A percentile compares a stretch with the other conserved stretches of the same genome.
Conservation (phyloP, 257 asterid species). For the Solanum chaucha region DNA sequence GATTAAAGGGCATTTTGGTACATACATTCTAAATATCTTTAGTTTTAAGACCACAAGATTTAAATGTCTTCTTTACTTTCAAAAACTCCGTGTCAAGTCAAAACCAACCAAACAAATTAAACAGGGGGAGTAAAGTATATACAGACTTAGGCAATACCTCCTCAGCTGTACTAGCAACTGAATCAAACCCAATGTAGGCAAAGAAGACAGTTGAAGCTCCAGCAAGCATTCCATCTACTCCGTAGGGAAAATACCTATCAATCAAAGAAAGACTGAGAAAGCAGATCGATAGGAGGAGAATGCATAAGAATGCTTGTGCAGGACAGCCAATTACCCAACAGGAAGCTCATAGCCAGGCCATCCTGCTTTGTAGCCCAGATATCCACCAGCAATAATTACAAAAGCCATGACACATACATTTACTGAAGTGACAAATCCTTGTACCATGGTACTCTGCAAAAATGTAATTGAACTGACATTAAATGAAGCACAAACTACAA, state of each 20-base stretch:
- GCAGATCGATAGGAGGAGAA: neutral
- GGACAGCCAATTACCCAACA: conserved; percentile 44
- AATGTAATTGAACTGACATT: conserved; percentile 1
- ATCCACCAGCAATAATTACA: conserved; percentile 87
- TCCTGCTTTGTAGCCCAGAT: conserved; percentile 83
- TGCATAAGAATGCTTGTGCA: neutral
- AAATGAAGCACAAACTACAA: neutral
- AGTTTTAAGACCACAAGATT: neutral
- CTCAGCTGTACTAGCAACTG: conserved; percentile 98
- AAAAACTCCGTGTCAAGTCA: neutral
- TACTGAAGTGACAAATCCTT: conserved; percentile 77
- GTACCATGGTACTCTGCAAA: conserved; percentile 78
- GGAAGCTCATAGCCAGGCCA: conserved; percentile 98
- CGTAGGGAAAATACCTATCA: conserved; percentile 73
- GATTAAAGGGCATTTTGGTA: neutral
- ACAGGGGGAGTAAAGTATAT: neutral
- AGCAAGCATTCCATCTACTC: conserved; percentile 97
- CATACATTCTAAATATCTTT: neutral
- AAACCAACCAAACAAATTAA: neutral
- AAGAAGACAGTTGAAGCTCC: conserved; percentile 98
- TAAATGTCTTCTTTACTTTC: neutral
- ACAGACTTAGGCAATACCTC: conserved; percentile 38
- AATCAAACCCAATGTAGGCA: conserved; percentile 88
- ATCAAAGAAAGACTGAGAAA: neutral
- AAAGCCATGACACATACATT: conserved; percentile 89